These are phyloP conservation scores for Austroboletus novae-zelandiae DNA, from an alignment of 1,284 basidiomycete species.

Conservation along the genomic window DNA sequence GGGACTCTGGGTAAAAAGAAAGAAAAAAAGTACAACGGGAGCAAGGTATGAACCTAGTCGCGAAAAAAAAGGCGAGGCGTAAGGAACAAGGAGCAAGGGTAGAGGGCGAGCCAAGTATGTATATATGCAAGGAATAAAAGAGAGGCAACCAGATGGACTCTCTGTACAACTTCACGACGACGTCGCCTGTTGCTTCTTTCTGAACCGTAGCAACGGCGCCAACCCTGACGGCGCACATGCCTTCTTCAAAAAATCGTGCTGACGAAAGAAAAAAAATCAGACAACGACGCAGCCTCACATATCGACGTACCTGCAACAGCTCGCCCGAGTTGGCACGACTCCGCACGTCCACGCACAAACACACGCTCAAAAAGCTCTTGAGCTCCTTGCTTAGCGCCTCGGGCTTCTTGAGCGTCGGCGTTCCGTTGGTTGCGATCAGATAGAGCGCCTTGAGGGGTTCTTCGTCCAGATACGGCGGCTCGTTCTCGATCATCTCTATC, in stretches of 20 bases:
- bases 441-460: constrained; percentile 97
- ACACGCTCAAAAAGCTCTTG: constrained; percentile 95
- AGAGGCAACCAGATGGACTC: too few relatives aligned
- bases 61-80: too few relatives aligned
- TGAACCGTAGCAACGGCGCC: constrained; percentile 80
- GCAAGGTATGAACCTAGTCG: too few relatives aligned
- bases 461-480: constrained; percentile 97
- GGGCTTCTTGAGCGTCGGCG: constrained; percentile 95
- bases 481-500: constrained; percentile 99
- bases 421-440: constrained; percentile 97
- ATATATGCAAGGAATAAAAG: too few relatives aligned
- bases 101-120: too few relatives aligned
- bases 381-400: constrained; percentile 90
- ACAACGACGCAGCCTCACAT: not conserved
- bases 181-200: constrained; percentile 43
- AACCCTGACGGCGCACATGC: constrained; percentile 79
- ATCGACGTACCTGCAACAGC: constrained; percentile 72
- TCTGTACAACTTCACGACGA: constrained; percentile 12
- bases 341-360: constrained; percentile 95
- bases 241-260: constrained; percentile 93
- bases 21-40: too few relatives aligned
- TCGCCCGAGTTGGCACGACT: constrained; percentile 94
- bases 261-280: not conserved
- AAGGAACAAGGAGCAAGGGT: too few relatives aligned
- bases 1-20: too few relatives aligned